Percentiles rank a stretch among this genome's conserved stretches.
These are phyloP conservation scores for Sporothrix brunneoviolacea DNA, from an alignment of 2,329 filamentous ascomycete species.

Conservation along the genomic window DNA sequence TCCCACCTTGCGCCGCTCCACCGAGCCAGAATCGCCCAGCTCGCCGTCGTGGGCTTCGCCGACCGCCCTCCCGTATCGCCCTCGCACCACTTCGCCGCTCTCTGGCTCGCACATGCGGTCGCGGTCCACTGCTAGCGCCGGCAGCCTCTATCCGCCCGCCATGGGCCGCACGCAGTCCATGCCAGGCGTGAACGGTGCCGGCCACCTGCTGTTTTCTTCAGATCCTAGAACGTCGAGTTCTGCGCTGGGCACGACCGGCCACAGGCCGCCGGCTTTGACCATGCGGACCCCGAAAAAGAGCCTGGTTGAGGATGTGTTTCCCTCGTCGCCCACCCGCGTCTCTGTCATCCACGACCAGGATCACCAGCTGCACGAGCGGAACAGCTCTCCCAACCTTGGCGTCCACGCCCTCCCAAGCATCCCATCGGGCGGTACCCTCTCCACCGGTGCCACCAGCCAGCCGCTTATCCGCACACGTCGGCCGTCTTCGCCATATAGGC, in stretches of 20 bases:
- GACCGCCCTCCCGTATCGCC: conserved; percentile 47
- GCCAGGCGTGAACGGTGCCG: conserved; percentile 54
- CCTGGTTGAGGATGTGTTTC: conserved; percentile 51
- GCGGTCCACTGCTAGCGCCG: conserved; percentile 48
- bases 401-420: conserved; percentile 15
- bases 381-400: conserved; percentile 43
- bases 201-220: conserved; percentile 50
- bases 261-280: conserved; percentile 33
- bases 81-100: conserved; percentile 56
- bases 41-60: conserved; percentile 43
- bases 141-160: conserved; percentile 29
- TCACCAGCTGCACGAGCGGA: conserved; percentile 40
- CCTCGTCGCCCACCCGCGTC: conserved; percentile 45
- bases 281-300: conserved; percentile 43
- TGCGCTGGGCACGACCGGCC: conserved; percentile 36
- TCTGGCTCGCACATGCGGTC: conserved; percentile 52
- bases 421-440: conserved; percentile 15
- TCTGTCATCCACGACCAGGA: conserved; percentile 49
- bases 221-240: conserved; percentile 48
- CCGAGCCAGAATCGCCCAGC: conserved; percentile 50
- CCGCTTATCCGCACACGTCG: conserved; percentile 29
- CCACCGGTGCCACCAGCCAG: conserved; percentile 19
- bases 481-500: conserved; percentile 51
- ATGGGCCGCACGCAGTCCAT: conserved; percentile 60
- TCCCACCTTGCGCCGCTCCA: conserved; percentile 48